Evolutionary conservation across 1,139 yeast genomes (phyloP), one percentile per base, ranked within the genome.

Genomic region (Yarrowia galli): DNA sequence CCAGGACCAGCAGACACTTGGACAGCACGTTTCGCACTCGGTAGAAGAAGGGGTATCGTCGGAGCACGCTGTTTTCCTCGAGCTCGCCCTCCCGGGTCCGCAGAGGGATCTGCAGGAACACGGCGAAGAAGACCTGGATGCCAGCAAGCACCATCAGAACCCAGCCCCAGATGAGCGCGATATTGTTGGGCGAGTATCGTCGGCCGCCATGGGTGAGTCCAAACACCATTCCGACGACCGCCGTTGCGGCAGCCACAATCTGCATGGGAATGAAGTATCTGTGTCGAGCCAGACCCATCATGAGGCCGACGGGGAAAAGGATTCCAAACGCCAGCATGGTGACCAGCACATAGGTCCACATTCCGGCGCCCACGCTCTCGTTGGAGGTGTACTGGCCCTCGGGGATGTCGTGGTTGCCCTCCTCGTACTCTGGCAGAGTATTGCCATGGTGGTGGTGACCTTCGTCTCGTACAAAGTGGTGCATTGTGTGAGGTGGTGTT

Each of bases 161-260:
- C 42, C 73, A 70, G 15, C 77, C 80, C 69, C 78, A 79, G 65
- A 68, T 71, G 35, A 78, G 71, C 68, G 78, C 81, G 48, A 78
- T 73, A 61, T 78, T 79, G 58, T 71, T 71, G 22, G 75, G 70
- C 15, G 74, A 72, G 68, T 77, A 79, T 69, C 76, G 76, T 23
- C 81, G 74, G 25, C 81, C 81, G 67, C 77, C 77, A 69, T 77
- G 79, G 38, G 75, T 73, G 65, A 80, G 82, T 25, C 82, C 83
- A 65, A 79, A 71, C 67, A 81, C 70, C 69, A 77, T 78, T 15
- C 81, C 83, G 6, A 78, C 74, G 15, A 76, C 71, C 7, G 80
- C 78, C 68, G 80, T 65, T 2, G 72, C 75, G 4, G 76, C 76
- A 38, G 79, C 82, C 2, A 75, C 68, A 23, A 74, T 71, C 71